Conservation (phyloP, 441 rosid species). For the Syzygium syzygioides region DNA sequence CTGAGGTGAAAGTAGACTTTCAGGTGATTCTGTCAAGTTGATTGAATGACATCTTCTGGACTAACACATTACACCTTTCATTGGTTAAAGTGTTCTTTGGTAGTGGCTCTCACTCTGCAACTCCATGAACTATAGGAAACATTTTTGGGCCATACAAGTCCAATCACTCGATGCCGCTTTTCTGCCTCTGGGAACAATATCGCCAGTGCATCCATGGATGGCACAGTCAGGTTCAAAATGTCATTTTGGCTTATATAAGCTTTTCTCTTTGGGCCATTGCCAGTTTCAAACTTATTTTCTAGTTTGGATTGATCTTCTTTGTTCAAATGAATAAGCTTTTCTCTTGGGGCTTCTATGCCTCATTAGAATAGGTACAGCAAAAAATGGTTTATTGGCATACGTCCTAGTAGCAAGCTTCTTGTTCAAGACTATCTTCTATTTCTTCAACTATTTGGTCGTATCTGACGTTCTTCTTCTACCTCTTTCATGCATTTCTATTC, state of each 20-base stretch:
- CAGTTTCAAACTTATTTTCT: not conserved
- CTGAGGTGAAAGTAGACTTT: constrained; percentile 62
- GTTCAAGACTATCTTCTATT: not conserved
- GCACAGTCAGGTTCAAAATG: constrained; percentile 52
- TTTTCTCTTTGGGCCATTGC: not conserved
- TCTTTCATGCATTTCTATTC: not conserved
- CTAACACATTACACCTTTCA: not conserved
- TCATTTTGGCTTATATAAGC: not conserved
- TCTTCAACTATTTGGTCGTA: not conserved
- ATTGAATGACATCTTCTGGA: not conserved
- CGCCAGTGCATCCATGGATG: constrained; percentile 71
- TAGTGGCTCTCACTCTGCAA: constrained; percentile 1
- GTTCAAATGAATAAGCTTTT: not conserved
- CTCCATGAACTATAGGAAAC: constrained; percentile 42
- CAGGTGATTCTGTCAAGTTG: constrained; percentile 29
- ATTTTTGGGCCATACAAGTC: constrained; percentile 73
- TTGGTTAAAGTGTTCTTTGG: not conserved
- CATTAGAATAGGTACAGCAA: not conserved
- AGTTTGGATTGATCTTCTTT: not conserved
- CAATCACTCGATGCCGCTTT: constrained; percentile 60
- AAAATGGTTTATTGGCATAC: not conserved
- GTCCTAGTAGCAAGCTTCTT: not conserved
- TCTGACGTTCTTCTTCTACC: not conserved
- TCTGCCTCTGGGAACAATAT: constrained; percentile 75
- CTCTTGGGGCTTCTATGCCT: not conserved